phyloP scores from a whole-genome alignment of 2,329 filamentous ascomycete genomes.

The Coniochaeta sp. region DNA sequence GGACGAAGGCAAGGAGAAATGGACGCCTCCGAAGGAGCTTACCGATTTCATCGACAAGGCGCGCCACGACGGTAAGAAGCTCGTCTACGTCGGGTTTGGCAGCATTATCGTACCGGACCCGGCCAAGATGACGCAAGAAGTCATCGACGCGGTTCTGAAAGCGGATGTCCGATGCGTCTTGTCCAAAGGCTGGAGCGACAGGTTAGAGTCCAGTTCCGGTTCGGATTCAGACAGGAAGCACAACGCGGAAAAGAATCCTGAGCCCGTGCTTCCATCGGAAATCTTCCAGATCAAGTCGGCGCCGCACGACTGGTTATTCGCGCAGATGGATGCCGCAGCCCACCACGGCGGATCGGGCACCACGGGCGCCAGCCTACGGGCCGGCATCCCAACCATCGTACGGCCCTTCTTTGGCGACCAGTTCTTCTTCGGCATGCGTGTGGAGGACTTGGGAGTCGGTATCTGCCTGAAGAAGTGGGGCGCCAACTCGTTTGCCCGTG shows the following conservation, averaged over 20 bases:
- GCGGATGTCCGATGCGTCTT: slow-evolving; percentile 92
- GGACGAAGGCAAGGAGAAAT: slow-evolving; percentile 60
- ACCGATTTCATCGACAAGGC: slow-evolving; percentile 77
- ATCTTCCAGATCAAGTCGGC: slow-evolving; percentile 85
- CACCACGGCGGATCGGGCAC: slow-evolving; percentile 95
- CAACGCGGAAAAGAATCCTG: slow-evolving; percentile 45
- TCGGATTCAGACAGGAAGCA: slow-evolving; percentile 42
- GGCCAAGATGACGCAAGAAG: slow-evolving; percentile 79
- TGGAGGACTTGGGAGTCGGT: slow-evolving; percentile 90
- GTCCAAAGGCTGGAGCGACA: slow-evolving; percentile 95
- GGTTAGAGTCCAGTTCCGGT: slow-evolving; percentile 26
- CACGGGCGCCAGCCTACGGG: slow-evolving; percentile 84
- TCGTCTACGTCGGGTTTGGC: slow-evolving; percentile 96
- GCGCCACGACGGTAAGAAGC: slow-evolving; percentile 72
- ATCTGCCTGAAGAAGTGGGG: slow-evolving; percentile 86
- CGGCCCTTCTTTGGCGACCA: slow-evolving; percentile 98
- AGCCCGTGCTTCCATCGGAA: slow-evolving; percentile 66
- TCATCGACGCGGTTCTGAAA: slow-evolving; percentile 83
- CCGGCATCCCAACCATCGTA: slow-evolving; percentile 88
- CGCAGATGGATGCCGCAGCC: slow-evolving; percentile 84
- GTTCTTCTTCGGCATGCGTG: slow-evolving; percentile 85
- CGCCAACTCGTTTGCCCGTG: slow-evolving; percentile 73
- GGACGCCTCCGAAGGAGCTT: slow-evolving; percentile 69
- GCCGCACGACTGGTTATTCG: slow-evolving; percentile 95
- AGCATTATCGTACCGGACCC: slow-evolving; percentile 92